phyloP scores from a whole-genome alignment of 768 basidiomycete genomes.

The Mycena galopus region DNA sequence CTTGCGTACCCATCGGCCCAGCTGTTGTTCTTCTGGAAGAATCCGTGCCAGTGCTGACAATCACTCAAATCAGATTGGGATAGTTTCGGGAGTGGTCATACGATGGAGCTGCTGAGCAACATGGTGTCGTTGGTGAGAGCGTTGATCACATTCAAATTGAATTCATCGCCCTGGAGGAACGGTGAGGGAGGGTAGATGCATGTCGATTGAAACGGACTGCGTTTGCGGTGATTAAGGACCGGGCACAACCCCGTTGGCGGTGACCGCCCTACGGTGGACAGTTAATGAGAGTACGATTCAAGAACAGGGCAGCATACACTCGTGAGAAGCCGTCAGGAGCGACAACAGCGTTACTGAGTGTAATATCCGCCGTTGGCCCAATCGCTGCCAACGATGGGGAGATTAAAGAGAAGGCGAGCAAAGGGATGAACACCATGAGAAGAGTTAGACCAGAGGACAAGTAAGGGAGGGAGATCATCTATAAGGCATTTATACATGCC shows the following conservation, averaged over 20 bases:
- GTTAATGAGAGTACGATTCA: neutral
- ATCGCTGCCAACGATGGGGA: slow-evolving; percentile 6
- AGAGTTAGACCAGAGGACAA: neutral
- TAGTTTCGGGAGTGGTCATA: neutral
- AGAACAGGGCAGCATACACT: slow-evolving; percentile 37
- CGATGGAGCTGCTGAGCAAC: slow-evolving; percentile 49
- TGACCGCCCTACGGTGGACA: slow-evolving; percentile 47
- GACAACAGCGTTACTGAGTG: slow-evolving; percentile 49
- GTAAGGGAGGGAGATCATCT: neutral
- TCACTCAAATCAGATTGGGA: neutral
- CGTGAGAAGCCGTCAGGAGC: slow-evolving; percentile 53
- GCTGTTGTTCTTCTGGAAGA: slow-evolving; percentile 48
- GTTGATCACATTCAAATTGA: slow-evolving; percentile 54
- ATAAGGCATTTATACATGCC: slow-evolving; percentile 1
- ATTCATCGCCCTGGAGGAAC: slow-evolving; percentile 42
- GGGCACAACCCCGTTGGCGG: slow-evolving; percentile 60
- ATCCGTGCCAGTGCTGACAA: slow-evolving; percentile 59
- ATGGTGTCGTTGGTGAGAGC: slow-evolving; percentile 51
- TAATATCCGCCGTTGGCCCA: slow-evolving; percentile 38
- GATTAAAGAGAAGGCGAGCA: slow-evolving; percentile 9
- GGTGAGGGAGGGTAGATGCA: neutral
- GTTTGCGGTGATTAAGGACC: slow-evolving; percentile 55
- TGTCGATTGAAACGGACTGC: slow-evolving; percentile 43
- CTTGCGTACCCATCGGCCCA: slow-evolving; percentile 49
- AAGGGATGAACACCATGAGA: neutral